Evolutionary conservation across 345 rosid species (phyloP).

Genomic region (Clarkia xantiana): DNA sequence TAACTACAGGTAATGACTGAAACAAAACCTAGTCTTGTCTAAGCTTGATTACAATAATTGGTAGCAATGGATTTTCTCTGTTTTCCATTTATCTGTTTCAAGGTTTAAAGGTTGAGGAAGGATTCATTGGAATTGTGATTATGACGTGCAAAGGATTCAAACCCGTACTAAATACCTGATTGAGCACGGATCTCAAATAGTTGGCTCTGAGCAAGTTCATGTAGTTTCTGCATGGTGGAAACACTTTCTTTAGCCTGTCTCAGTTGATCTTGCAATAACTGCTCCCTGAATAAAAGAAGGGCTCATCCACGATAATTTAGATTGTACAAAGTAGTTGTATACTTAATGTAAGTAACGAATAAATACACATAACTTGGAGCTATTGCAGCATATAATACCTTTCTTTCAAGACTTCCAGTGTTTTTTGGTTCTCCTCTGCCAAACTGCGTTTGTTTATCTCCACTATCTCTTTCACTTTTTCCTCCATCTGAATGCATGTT

Average conservation of each 20-base stretch:
- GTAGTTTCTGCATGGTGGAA: constrained; percentile 84
- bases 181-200: constrained; percentile 89
- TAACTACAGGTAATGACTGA: background rate
- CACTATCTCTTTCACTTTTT: constrained; percentile 93
- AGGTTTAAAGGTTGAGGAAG: too few relatives aligned
- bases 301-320: too few relatives aligned
- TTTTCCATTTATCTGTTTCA: too few relatives aligned
- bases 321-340: too few relatives aligned
- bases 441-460: constrained; percentile 92
- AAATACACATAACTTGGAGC: background rate
- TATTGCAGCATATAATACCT: constrained; percentile 28
- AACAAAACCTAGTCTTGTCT: background rate
- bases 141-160: background rate
- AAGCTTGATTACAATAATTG: too few relatives aligned
- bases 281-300: constrained; percentile 43
- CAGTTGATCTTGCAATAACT: constrained; percentile 88
- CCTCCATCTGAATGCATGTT: constrained; percentile 67
- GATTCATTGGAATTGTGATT: background rate
- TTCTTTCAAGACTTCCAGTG: constrained; percentile 77
- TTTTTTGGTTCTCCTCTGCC: constrained; percentile 98
- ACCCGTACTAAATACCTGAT: constrained; percentile 47
- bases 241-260: constrained; percentile 94
- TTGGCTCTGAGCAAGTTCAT: constrained; percentile 97
- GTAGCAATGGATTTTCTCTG: too few relatives aligned
- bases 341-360: too few relatives aligned